Percentiles rank a stretch among this genome's conserved stretches.
phyloP scores from a whole-genome alignment of 2,329 filamentous ascomycete species.

The Sclerotinia glacialis region DNA sequence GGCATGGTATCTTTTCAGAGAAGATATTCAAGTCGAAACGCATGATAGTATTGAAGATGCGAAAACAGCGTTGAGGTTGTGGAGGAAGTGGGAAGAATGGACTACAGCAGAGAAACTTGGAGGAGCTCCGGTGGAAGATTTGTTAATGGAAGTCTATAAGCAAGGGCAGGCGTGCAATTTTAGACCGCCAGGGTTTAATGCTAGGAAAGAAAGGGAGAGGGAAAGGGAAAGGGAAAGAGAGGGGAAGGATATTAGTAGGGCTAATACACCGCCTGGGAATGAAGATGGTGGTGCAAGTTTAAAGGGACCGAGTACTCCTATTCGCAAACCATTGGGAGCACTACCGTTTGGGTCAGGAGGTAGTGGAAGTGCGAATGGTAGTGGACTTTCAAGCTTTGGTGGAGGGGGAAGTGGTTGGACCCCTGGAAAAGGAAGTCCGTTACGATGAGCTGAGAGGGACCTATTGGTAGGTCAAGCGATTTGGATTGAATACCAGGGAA shows the following conservation, averaged over 20 bases:
- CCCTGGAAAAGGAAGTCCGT: constrained; percentile 15
- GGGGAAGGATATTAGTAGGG: constrained; percentile 46
- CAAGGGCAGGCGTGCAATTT: constrained; percentile 59
- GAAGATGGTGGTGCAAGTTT: constrained; percentile 3
- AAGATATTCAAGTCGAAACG: constrained; percentile 87
- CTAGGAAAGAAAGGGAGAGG: constrained; percentile 43
- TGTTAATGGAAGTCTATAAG: constrained; percentile 82
- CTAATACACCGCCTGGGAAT: constrained; percentile 51
- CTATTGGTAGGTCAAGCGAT: neutral
- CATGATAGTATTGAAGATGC: constrained; percentile 98
- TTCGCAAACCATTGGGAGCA: constrained; percentile 13
- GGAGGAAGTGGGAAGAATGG: constrained; percentile 85
- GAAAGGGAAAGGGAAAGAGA: constrained; percentile 46
- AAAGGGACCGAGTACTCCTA: constrained; percentile 18
- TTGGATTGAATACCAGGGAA: constrained; percentile 1
- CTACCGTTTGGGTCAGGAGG: constrained; percentile 14
- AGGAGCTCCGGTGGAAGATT: constrained; percentile 76
- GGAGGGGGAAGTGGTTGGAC: constrained; percentile 19
- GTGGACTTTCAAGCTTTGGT: constrained; percentile 10
- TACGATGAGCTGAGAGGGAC: constrained; percentile 5
- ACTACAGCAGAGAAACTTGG: constrained; percentile 49
- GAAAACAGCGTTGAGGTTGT: constrained; percentile 83
- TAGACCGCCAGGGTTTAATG: constrained; percentile 49
- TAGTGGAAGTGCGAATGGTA: constrained; percentile 5
- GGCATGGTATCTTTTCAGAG: constrained; percentile 85